Evolutionary conservation across 2,329 filamentous ascomycete genomes (phyloP).

Genomic region (Dothideomycetidae sp.): DNA sequence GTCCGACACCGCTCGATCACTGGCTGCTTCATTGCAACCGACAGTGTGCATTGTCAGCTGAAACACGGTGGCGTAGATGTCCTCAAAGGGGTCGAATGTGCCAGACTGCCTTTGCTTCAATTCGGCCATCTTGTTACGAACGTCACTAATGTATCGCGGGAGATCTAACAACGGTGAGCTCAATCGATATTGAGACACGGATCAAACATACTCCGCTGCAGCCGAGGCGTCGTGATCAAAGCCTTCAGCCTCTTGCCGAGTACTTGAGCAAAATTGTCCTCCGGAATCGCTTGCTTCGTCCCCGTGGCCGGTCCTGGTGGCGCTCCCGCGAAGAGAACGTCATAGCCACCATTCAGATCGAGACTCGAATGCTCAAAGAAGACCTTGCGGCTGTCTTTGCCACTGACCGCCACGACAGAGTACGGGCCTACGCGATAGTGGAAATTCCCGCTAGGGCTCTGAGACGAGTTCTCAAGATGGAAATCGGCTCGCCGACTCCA

Average conservation of each 20-base stretch:
- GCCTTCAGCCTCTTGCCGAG: constrained; percentile 24
- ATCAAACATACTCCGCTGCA: constrained; percentile 21
- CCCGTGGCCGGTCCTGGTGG: constrained; percentile 1
- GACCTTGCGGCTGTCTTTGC: constrained; percentile 27
- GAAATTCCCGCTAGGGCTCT: constrained; percentile 31
- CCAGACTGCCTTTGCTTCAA: constrained; percentile 10
- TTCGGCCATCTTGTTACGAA: not conserved
- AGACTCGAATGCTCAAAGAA: constrained; percentile 27
- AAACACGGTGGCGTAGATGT: constrained; percentile 39
- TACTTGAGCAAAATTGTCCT: constrained; percentile 18
- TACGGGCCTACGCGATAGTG: constrained; percentile 35
- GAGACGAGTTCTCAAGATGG: constrained; percentile 20
- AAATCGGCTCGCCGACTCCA: constrained; percentile 32
- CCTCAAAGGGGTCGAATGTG: constrained; percentile 39
- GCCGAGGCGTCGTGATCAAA: constrained; percentile 27
- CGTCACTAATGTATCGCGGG: constrained; percentile 21
- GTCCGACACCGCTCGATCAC: constrained; percentile 28
- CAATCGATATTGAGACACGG: constrained; percentile 25
- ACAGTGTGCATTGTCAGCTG: constrained; percentile 43
- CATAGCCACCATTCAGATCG: constrained; percentile 8
- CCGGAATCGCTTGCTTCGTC: constrained; percentile 10
- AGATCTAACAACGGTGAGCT: constrained; percentile 25
- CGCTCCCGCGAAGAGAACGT: constrained; percentile 7
- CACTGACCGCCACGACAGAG: constrained; percentile 33
- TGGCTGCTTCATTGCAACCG: constrained; percentile 39